Conservation (phyloP, 2,329 filamentous ascomycete genomes). For the Alternaria incomplexa region DNA sequence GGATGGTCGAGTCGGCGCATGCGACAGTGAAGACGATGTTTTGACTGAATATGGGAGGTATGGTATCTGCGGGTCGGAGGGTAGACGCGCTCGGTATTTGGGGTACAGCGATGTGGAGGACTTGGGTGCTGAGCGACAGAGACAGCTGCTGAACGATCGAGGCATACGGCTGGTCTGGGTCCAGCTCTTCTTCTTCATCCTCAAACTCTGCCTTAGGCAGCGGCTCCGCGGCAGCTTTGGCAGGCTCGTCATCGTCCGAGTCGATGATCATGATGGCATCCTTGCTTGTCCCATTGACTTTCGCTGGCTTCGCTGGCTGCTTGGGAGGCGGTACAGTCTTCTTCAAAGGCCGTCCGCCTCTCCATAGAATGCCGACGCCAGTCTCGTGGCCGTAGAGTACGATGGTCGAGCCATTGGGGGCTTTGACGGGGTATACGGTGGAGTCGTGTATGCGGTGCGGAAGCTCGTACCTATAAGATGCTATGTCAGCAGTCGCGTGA, state of each 20-base stretch:
- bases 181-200: slow-evolving; percentile 63
- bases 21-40: slow-evolving; percentile 61
- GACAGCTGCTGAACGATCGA: slow-evolving; percentile 62
- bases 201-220: slow-evolving; percentile 54
- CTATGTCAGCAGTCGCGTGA: slow-evolving; percentile 6
- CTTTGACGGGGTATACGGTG: slow-evolving; percentile 63
- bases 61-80: slow-evolving; percentile 42
- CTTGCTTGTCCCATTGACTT: slow-evolving; percentile 50
- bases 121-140: slow-evolving; percentile 60
- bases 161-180: slow-evolving; percentile 61
- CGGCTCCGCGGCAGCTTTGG: slow-evolving; percentile 22
- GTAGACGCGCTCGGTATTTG: slow-evolving; percentile 41
- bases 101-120: slow-evolving; percentile 61
- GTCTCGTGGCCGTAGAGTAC: slow-evolving; percentile 65
- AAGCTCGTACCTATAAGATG: slow-evolving; percentile 62
- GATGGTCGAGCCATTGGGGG: slow-evolving; percentile 67
- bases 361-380: slow-evolving; percentile 66
- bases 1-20: slow-evolving; percentile 63
- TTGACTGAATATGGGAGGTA: slow-evolving; percentile 56
- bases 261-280: slow-evolving; percentile 63
- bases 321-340: slow-evolving; percentile 29
- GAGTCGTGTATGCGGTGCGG: slow-evolving; percentile 63
- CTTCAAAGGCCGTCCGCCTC: slow-evolving; percentile 61
- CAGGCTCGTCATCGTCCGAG: slow-evolving; percentile 60
- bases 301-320: slow-evolving; percentile 41